These are phyloP conservation scores for Pleomassaria siparia DNA, from an alignment of 2,329 filamentous ascomycete genomes.

Conservation along the genomic window DNA sequence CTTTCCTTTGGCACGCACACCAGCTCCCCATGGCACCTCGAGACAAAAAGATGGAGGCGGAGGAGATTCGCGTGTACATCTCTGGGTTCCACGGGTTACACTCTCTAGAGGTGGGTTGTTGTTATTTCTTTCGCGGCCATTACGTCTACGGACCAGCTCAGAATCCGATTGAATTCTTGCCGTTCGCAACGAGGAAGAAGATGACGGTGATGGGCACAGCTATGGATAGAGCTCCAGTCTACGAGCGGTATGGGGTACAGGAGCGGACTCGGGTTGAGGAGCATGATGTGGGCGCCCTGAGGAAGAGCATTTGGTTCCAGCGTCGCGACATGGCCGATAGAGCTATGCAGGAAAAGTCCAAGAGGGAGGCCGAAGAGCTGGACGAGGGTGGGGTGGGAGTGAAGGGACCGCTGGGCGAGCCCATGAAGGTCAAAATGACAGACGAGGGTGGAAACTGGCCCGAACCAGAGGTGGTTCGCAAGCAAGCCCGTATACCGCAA, in stretches of 20 bases:
- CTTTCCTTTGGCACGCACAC: background rate
- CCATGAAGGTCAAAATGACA: no score
- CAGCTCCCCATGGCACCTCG: background rate
- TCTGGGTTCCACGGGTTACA: constrained; percentile 24
- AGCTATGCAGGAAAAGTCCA: background rate
- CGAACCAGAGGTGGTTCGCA: background rate
- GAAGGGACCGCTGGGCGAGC: no score
- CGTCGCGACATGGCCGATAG: background rate
- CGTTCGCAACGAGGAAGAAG: constrained; percentile 18
- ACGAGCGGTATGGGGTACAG: background rate
- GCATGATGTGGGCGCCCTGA: background rate
- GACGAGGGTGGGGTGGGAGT: no score
- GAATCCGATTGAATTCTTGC: constrained; percentile 23
- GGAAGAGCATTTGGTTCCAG: background rate
- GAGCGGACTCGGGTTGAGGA: background rate
- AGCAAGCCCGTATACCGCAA: background rate
- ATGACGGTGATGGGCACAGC: background rate
- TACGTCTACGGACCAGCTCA: constrained; percentile 23
- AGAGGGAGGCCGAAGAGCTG: background rate
- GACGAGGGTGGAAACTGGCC: no score
- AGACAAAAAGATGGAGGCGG: constrained; percentile 8
- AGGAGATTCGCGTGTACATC: constrained; percentile 24
- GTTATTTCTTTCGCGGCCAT: constrained; percentile 36
- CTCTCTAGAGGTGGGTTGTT: constrained; percentile 22
- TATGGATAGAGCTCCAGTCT: background rate